These are phyloP conservation scores for Cucumis cinereus DNA, from an alignment of 306 rosid species.

Conservation along the genomic window DNA sequence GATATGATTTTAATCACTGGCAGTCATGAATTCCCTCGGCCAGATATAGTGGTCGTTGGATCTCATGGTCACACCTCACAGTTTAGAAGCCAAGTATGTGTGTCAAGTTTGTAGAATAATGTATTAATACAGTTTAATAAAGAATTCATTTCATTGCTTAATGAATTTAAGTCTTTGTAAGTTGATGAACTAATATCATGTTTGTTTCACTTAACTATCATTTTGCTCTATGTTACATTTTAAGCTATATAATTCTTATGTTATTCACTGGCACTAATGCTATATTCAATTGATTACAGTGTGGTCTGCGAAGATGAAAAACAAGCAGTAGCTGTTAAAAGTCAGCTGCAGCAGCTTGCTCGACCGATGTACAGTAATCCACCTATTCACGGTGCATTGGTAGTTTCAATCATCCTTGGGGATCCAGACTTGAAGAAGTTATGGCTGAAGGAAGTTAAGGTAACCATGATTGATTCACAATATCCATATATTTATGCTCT, in stretches of 20 bases:
- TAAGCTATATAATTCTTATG: neutral
- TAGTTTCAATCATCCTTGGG: slow-evolving; percentile 73
- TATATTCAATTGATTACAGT: slow-evolving; percentile 24
- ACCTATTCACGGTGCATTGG: slow-evolving; percentile 78
- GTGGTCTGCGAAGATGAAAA: slow-evolving; percentile 84
- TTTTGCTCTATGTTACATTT: neutral
- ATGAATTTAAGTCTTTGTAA: neutral
- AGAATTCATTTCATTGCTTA: neutral
- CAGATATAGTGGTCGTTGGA: neutral
- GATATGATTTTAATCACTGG: neutral
- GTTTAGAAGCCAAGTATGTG: neutral
- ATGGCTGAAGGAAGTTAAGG: slow-evolving; percentile 97
- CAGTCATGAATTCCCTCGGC: neutral
- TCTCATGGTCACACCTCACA: neutral
- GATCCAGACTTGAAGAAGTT: slow-evolving; percentile 61
- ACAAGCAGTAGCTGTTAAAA: slow-evolving; percentile 88
- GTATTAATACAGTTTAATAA: neutral
- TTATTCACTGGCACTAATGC: neutral
- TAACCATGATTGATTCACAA: slow-evolving; percentile 5
- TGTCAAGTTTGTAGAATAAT: neutral
- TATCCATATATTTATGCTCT: neutral
- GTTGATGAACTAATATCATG: neutral
- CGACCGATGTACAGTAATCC: slow-evolving; percentile 98
- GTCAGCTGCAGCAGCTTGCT: slow-evolving; percentile 81
- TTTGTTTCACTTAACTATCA: neutral